Evolutionary conservation across 805 yeast species (phyloP), one percentile per base, ranked within the genome.

Genomic region (Yarrowia keelungensis): DNA sequence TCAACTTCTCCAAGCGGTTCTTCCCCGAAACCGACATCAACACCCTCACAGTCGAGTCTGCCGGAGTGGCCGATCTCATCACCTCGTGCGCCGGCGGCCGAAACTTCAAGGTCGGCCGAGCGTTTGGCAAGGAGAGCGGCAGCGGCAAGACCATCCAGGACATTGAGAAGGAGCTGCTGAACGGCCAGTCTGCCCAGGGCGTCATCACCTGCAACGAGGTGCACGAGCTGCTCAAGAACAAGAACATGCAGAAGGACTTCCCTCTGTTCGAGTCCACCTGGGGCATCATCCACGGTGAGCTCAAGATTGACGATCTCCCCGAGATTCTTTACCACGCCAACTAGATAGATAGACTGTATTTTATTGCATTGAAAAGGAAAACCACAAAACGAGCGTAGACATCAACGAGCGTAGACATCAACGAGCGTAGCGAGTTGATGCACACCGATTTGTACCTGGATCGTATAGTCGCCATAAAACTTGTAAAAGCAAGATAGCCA

Each of bases 51-150:
- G 89, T 89, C 78, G 98, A 95, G 81, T 86, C 92, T 72, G 97
- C 97, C 26, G 99, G 99, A 81, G 98, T 95, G 69, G 99, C 99
- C 46, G 99, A 95, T 79, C 85, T 95, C 76, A 95, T 95, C 80
- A 95, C 99, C 68, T 92, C 99, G 16, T 95, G 99, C 82, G 86
- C 96, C 19, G 98, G 98, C 76, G 99, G 99, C 77, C 87, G 99
- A 83, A 95, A 95, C 81, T 97, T 91, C 74, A 86, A 89, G 78
- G 97, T 95, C 71, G 98, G 95, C 67, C 87, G 85, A 74, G 88
- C 86, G 79, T 89, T 91, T 90, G 94, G 97, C 70, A 69, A 72
- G 43, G 83, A 86, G 79, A 59, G 51, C 65, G 51, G 65, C 41
- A 84, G 92, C 70, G 89, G 89, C 71, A 90, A 87, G 75, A 79